These are phyloP conservation scores for Globisporangium ultimum DNA, from an alignment of 352 stramenopile genomes.

Conservation along the genomic window DNA sequence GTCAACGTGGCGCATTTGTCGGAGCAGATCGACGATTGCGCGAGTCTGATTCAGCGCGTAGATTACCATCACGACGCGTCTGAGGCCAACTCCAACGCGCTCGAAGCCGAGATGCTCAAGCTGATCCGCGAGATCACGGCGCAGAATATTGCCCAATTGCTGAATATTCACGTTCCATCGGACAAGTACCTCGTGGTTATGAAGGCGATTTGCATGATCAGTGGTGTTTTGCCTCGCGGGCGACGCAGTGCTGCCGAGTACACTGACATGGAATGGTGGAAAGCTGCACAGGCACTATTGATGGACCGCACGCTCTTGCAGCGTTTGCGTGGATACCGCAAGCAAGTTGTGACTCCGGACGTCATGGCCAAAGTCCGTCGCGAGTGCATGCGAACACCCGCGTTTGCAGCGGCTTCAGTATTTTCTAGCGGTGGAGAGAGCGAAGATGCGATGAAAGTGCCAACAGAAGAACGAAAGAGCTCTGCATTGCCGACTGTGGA, in stretches of 20 bases:
- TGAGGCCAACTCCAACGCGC: constrained; percentile 38
- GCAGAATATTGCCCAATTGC: constrained; percentile 61
- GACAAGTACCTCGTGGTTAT: constrained; percentile 55
- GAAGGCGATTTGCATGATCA: constrained; percentile 74
- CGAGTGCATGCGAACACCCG: constrained; percentile 54
- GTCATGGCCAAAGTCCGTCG: constrained; percentile 77
- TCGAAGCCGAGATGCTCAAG: constrained; percentile 59
- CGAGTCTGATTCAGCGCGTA: constrained; percentile 47
- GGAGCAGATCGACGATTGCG: constrained; percentile 54
- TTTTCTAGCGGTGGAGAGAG: not conserved
- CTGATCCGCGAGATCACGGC: constrained; percentile 70
- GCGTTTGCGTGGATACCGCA: constrained; percentile 47
- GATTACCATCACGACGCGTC: constrained; percentile 44
- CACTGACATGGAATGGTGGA: constrained; percentile 78
- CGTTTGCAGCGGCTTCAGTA: constrained; percentile 30
- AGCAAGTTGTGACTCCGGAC: constrained; percentile 48
- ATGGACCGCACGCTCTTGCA: constrained; percentile 75
- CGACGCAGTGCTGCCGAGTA: constrained; percentile 60
- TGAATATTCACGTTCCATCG: constrained; percentile 55
- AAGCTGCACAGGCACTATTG: constrained; percentile 67
- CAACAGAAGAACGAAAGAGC: constrained; percentile 3
- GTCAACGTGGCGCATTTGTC: constrained; percentile 35
- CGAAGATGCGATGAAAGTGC: constrained; percentile 8
- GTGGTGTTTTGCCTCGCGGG: constrained; percentile 48
- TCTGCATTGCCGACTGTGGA: constrained; percentile 31